Evolutionary conservation across 1,284 basidiomycete genomes (phyloP).

Genomic region (Mycena sp.): DNA sequence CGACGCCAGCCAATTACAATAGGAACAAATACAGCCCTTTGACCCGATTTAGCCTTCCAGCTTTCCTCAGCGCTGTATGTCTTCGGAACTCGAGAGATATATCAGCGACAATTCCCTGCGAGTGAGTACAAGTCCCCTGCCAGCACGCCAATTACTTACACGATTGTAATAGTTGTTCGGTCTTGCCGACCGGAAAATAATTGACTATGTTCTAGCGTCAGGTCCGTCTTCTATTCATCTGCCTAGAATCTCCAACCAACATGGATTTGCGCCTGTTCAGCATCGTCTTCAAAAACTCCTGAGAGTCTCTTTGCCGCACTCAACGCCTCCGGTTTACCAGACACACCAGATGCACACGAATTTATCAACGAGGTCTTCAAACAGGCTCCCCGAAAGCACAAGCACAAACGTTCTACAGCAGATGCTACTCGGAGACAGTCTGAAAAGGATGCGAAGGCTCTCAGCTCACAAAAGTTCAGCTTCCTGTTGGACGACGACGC

Average conservation of each 20-base stretch:
- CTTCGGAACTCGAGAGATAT: conserved; percentile 76
- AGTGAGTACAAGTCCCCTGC: conserved; percentile 53
- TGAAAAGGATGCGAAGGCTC: conserved; percentile 75
- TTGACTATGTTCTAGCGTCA: conserved; percentile 87
- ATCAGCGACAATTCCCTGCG: conserved; percentile 88
- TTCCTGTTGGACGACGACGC: conserved; percentile 83
- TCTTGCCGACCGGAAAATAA: conserved; percentile 82
- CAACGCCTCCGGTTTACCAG: conserved; percentile 81
- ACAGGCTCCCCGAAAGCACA: conserved; percentile 82
- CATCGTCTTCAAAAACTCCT: conserved; percentile 83
- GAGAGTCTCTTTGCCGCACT: conserved; percentile 83
- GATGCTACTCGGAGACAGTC: conserved; percentile 66
- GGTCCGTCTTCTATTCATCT: conserved; percentile 56
- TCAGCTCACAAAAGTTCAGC: conserved; percentile 81
- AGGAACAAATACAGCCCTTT: too few relatives aligned
- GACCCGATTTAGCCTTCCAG: too few relatives aligned
- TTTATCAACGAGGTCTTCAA: conserved; percentile 85
- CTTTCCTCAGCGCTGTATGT: conserved; percentile 48
- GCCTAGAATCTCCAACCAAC: conserved; percentile 22
- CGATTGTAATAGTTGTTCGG: conserved; percentile 73
- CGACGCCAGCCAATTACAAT: too few relatives aligned
- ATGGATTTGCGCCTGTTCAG: conserved; percentile 50
- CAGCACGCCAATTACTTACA: conserved; percentile 1
- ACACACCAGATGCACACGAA: conserved; percentile 78
- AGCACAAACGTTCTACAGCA: conserved; percentile 55